Base-by-base conservation (phyloP, 768 basidiomycete genomes). In the Naematelia encephala region DNA sequence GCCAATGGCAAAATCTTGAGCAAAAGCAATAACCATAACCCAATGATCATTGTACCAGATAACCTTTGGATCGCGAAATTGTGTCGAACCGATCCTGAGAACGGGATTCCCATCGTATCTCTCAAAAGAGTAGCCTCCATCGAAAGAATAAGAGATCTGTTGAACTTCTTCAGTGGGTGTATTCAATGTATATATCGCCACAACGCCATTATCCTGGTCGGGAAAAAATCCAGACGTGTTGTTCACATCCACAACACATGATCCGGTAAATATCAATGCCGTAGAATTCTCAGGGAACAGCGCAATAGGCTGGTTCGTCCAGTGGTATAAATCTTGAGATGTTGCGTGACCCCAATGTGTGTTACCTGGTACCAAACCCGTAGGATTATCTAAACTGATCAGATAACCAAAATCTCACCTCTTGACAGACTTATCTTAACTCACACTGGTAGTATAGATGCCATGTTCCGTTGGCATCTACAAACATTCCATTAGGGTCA, bases 291-390 rank as follows among this genome's bases (percentile, higher is more conserved):
- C 66, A 10, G 72, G 70, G 26, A 60, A 68, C 19, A 76, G 55
- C 1, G 74, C 72, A 42, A 76, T 70, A 4, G 71, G 70, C 49
- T 70, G 69, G 28, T 69, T 72, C 21, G 53, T 59, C 75, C 75
- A 76, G 51, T 59, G 34, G 42, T 71, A 73, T 3, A 76, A 63
- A 52, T 76, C 73, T 2, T 47, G 21, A 4, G 69, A 69, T 16
- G 71, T 76, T 1, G 73, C 73, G 53, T 76, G 75, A 23, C 70
- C 73, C 75, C 75, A 76, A 43, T 67, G 64, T 54, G 73, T 70
- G 57, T 74, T 76, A 1, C 66, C 70, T 1, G 69, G 70, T 26
- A 68, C 63, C 26, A 67, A 4, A 4, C 52, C 67, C 14, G 64
- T 66, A 21, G 67, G 70, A 50, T 66, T 67, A 55, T 68, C 64